Percentiles rank a stretch among this genome's conserved stretches.
These are phyloP conservation scores for Periconia digitata DNA, from an alignment of 2,329 filamentous ascomycete genomes.

Conservation along the genomic window DNA sequence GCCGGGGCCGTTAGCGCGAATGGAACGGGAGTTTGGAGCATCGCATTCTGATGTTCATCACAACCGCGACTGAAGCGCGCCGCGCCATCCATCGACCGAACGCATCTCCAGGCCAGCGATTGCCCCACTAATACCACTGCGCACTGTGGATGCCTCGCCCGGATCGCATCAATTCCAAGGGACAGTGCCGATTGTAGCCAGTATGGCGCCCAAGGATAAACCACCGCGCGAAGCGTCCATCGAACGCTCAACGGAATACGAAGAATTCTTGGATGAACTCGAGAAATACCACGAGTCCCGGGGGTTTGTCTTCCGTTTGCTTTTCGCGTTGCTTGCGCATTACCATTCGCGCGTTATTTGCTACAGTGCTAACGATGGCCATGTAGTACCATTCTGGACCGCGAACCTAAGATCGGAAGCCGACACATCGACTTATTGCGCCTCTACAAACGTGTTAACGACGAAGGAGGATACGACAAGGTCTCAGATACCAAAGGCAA, in stretches of 20 bases:
- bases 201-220: constrained; percentile 47
- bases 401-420: constrained; percentile 77
- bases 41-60: constrained; percentile 35
- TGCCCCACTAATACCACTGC: constrained; percentile 22
- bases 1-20: constrained; percentile 12
- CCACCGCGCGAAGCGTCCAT: constrained; percentile 48
- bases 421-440: constrained; percentile 76
- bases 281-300: constrained; percentile 74
- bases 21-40: constrained; percentile 18
- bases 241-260: constrained; percentile 65
- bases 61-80: constrained; percentile 34
- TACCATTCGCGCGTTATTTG: constrained; percentile 18
- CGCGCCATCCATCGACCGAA: constrained; percentile 27
- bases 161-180: constrained; percentile 16
- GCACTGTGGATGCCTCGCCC: constrained; percentile 23
- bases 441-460: constrained; percentile 75
- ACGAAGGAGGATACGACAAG: constrained; percentile 82
- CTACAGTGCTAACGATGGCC: constrained; percentile 27
- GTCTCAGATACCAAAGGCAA: constrained; percentile 67
- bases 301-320: constrained; percentile 54
- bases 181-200: constrained; percentile 40
- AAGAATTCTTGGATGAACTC: constrained; percentile 75
- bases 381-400: constrained; percentile 68
- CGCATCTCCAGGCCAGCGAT: constrained; percentile 18
- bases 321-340: constrained; percentile 11